Evolutionary conservation across 2,329 filamentous ascomycete genomes (phyloP).

Genomic region (Tolypocladium tundrense): DNA sequence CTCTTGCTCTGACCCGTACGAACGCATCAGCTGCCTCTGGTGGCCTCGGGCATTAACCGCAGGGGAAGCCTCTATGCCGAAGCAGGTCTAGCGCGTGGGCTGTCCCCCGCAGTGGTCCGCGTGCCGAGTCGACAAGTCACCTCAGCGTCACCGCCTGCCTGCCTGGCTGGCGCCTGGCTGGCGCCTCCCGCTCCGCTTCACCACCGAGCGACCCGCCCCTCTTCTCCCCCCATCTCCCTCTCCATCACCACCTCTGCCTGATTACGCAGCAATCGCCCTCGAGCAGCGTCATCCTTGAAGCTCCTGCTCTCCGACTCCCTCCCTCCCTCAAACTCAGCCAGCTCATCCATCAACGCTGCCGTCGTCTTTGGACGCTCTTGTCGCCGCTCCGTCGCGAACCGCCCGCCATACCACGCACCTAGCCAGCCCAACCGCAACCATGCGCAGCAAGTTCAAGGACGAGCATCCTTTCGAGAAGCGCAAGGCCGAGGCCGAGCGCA

Average conservation of each 20-base stretch:
- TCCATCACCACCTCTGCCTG: not conserved
- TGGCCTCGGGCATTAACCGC: not conserved
- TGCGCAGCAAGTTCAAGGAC: constrained; percentile 99
- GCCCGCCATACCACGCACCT: not conserved
- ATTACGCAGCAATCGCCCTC: not conserved
- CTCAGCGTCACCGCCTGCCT: not conserved
- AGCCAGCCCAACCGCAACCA: constrained; percentile 39
- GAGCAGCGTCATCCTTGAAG: not conserved
- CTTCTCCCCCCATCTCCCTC: not conserved
- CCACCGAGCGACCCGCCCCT: not conserved
- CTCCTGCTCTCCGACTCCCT: not conserved
- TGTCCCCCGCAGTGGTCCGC: not conserved
- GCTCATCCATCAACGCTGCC: not conserved
- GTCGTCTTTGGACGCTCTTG: not conserved
- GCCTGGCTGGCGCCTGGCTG: not conserved
- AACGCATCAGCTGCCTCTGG: not conserved
- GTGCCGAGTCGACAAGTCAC: not conserved
- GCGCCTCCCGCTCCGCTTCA: not conserved
- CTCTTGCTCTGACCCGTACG: not conserved
- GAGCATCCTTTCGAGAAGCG: constrained; percentile 99
- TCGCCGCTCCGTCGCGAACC: not conserved
- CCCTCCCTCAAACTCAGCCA: not conserved
- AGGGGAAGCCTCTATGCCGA: not conserved
- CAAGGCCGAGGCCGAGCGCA: constrained; percentile 98
- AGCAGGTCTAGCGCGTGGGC: not conserved